Percentiles rank a stretch among this genome's conserved stretches.
phyloP scores from a whole-genome alignment of 495 filamentous ascomycete genomes.

The Penicillium malachiteum region DNA sequence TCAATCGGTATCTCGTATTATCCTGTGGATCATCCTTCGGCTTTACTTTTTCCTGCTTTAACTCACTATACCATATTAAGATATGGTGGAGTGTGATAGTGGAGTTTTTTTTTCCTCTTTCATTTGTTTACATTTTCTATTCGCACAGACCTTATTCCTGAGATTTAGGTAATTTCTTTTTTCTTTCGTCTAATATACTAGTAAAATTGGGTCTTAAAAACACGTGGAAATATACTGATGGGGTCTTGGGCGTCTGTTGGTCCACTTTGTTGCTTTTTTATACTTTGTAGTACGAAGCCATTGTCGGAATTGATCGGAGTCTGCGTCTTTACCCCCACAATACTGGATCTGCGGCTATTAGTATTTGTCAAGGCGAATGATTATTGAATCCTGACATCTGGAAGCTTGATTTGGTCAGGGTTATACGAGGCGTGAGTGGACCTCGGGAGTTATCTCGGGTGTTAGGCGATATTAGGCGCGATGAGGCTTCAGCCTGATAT shows the following conservation, averaged over 20 bases:
- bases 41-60: too few species aligned
- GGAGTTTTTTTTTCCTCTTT: background rate
- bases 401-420: too few species aligned
- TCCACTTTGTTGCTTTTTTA: constrained; percentile 1
- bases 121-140: background rate
- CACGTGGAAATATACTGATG: background rate
- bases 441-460: too few species aligned
- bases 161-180: background rate
- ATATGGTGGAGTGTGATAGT: background rate
- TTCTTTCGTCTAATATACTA: background rate
- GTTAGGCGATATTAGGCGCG: too few species aligned
- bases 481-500: too few species aligned
- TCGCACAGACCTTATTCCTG: background rate
- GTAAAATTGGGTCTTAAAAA: background rate
- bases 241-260: background rate
- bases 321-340: background rate
- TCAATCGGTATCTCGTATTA: too few species aligned
- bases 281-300: constrained; percentile 1
- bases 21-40: too few species aligned
- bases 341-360: too few species aligned
- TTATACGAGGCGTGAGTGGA: too few species aligned
- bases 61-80: too few species aligned
- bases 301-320: background rate
- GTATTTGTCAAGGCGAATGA: too few species aligned
- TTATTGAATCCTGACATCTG: too few species aligned